A percentile compares a stretch with the other conserved stretches of the same genome.
phyloP scores from a whole-genome alignment of 2,329 filamentous ascomycete genomes.

The Pseudogymnoascus sp. region DNA sequence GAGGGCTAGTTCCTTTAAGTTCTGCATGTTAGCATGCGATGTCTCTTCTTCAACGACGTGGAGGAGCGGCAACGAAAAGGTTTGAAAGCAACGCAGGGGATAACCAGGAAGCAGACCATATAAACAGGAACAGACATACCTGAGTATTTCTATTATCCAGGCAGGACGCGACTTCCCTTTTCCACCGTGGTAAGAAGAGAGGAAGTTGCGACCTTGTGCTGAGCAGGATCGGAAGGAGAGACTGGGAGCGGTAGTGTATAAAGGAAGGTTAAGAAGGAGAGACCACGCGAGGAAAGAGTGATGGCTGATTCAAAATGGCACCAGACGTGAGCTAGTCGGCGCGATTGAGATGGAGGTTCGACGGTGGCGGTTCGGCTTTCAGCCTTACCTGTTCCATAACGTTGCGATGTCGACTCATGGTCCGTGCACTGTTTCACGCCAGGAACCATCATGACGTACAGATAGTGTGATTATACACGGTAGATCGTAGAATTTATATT shows the following conservation, averaged over 20 bases:
- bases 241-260: neutral
- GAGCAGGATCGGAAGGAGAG: neutral
- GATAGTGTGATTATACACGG: neutral
- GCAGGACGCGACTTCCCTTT: slow-evolving; percentile 2
- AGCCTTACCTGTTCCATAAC: neutral
- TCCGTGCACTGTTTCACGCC: neutral
- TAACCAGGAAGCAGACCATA: slow-evolving; percentile 7
- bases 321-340: slow-evolving; percentile 6
- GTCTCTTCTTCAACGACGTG: neutral
- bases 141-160: slow-evolving; percentile 8
- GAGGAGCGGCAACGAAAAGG: neutral
- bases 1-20: slow-evolving; percentile 2
- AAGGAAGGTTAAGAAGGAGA: neutral
- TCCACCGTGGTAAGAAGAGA: neutral
- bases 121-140: slow-evolving; percentile 6
- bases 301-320: neutral
- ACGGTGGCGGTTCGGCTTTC: neutral
- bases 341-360: slow-evolving; percentile 7
- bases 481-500: neutral
- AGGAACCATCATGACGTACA: too few relatives aligned
- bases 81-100: slow-evolving; percentile 1
- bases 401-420: neutral
- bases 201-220: slow-evolving; percentile 4
- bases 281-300: neutral
- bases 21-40: neutral